Evolutionary conservation across 805 yeast species (phyloP).

Genomic region (Wickerhamomyces strasburgensis): DNA sequence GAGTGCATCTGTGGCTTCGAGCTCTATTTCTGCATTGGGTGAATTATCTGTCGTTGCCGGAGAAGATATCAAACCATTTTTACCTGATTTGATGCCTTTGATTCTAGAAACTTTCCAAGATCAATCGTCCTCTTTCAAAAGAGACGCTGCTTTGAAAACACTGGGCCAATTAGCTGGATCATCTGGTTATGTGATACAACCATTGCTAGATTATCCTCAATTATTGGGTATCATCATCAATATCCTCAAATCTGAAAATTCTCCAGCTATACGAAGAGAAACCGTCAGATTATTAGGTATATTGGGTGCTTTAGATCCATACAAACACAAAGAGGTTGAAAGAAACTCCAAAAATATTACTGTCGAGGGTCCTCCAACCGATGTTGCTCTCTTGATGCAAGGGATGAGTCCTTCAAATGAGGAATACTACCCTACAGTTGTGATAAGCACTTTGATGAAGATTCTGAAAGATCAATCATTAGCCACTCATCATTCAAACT

Average conservation of each 20-base stretch:
- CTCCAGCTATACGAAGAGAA: slow-evolving; percentile 73
- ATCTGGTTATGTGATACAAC: slow-evolving; percentile 93
- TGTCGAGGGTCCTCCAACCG: slow-evolving; percentile 84
- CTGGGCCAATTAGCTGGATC: slow-evolving; percentile 86
- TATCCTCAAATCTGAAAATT: slow-evolving; percentile 75
- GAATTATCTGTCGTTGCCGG: slow-evolving; percentile 87
- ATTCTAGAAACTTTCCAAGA: slow-evolving; percentile 86
- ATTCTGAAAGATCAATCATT: slow-evolving; percentile 81
- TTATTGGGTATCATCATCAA: slow-evolving; percentile 75
- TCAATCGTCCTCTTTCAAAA: slow-evolving; percentile 79
- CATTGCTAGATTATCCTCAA: slow-evolving; percentile 87
- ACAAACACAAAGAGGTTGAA: slow-evolving; percentile 89
- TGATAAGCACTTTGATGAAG: slow-evolving; percentile 76
- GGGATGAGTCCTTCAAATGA: slow-evolving; percentile 92
- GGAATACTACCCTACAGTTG: slow-evolving; percentile 94
- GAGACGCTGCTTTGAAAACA: slow-evolving; percentile 86
- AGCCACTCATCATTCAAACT: slow-evolving; percentile 82
- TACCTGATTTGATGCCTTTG: slow-evolving; percentile 78
- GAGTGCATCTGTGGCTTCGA: slow-evolving; percentile 79
- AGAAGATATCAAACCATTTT: slow-evolving; percentile 68
- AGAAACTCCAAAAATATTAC: slow-evolving; percentile 47
- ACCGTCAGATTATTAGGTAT: slow-evolving; percentile 88
- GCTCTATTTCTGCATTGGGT: slow-evolving; percentile 82
- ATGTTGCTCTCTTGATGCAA: slow-evolving; percentile 83
- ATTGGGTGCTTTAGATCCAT: slow-evolving; percentile 95